Percentiles rank a stretch among this genome's conserved stretches.
Evolutionary conservation across 2,329 filamentous ascomycete species (phyloP).

Genomic region (Sphaceloma murrayae): DNA sequence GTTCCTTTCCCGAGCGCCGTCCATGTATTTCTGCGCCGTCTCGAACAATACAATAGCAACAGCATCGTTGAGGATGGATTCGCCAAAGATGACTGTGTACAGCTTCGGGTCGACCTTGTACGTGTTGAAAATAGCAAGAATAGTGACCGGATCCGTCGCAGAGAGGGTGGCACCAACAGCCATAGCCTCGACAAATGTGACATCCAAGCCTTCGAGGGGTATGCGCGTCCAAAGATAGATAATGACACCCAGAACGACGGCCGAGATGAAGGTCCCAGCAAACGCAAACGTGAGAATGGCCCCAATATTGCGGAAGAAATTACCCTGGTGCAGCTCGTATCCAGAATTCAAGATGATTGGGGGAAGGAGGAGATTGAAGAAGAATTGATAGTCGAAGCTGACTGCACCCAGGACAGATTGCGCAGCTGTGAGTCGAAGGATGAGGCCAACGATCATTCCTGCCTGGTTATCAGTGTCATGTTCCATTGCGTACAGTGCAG

Average conservation of each 20-base stretch:
- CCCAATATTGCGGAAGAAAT: conserved; percentile 98
- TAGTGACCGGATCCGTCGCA: conserved; percentile 93
- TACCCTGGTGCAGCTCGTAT: conserved; percentile 95
- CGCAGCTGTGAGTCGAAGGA: conserved; percentile 71
- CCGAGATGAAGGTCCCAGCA: conserved; percentile 92
- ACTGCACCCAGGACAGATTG: conserved; percentile 82
- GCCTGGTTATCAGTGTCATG: conserved; percentile 5
- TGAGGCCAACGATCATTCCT: conserved; percentile 93
- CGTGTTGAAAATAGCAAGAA: conserved; percentile 95
- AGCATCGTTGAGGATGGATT: conserved; percentile 95
- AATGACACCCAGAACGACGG: conserved; percentile 82
- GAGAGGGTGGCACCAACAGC: conserved; percentile 93
- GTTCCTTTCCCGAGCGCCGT: conserved; percentile 57
- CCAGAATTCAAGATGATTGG: conserved; percentile 96
- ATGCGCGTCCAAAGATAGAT: conserved; percentile 83
- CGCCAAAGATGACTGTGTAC: conserved; percentile 97
- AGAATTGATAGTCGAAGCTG: conserved; percentile 98
- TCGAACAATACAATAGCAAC: conserved; percentile 98
- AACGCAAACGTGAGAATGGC: conserved; percentile 97
- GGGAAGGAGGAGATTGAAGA: conserved; percentile 97
- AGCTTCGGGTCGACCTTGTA: conserved; percentile 99
- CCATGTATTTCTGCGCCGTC: conserved; percentile 86
- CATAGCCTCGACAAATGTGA: conserved; percentile 91
- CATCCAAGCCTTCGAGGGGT: conserved; percentile 72
- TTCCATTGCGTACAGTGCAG: not conserved